Conservation (phyloP, 352 stramenopile species). For the Globisporangium radiosum region DNA sequence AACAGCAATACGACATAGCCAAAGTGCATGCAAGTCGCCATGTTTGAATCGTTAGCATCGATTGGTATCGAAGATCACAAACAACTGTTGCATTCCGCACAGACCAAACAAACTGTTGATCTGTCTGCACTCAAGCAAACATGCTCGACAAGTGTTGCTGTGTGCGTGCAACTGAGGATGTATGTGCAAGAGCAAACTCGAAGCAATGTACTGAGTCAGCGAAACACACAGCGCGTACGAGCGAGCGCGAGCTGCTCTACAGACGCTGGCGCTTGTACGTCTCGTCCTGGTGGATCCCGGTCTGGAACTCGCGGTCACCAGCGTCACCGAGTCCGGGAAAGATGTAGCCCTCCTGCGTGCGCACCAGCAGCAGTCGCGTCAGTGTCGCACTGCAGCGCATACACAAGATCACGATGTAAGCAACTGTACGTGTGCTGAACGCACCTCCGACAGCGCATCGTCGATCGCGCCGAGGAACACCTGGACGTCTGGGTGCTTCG, state of each 20-base stretch:
- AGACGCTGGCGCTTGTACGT: constrained; percentile 56
- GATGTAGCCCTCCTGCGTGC: constrained; percentile 65
- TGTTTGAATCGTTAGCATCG: no score
- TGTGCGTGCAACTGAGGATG: no score
- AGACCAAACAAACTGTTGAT: no score
- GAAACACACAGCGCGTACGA: no score
- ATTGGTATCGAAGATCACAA: no score
- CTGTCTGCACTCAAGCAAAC: no score
- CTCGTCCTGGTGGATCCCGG: constrained; percentile 41
- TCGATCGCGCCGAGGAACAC: constrained; percentile 77
- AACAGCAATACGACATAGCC: no score
- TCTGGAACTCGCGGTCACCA: constrained; percentile 81
- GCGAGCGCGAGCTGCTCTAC: constrained; percentile 13
- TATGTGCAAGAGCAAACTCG: no score
- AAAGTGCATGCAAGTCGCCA: no score
- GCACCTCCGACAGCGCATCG: constrained; percentile 63
- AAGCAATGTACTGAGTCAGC: no score
- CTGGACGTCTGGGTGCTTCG: constrained; percentile 73
- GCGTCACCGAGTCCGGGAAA: constrained; percentile 77
- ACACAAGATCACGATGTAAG: not conserved
- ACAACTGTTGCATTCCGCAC: no score
- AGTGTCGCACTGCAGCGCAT: not conserved
- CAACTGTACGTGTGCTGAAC: not conserved
- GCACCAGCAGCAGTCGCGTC: constrained; percentile 5
- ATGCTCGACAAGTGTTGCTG: no score